A percentile compares a stretch with the other conserved stretches of the same genome.
Evolutionary conservation across 2,329 filamentous ascomycete genomes (phyloP).

Genomic region (Canariomyces notabilis): DNA sequence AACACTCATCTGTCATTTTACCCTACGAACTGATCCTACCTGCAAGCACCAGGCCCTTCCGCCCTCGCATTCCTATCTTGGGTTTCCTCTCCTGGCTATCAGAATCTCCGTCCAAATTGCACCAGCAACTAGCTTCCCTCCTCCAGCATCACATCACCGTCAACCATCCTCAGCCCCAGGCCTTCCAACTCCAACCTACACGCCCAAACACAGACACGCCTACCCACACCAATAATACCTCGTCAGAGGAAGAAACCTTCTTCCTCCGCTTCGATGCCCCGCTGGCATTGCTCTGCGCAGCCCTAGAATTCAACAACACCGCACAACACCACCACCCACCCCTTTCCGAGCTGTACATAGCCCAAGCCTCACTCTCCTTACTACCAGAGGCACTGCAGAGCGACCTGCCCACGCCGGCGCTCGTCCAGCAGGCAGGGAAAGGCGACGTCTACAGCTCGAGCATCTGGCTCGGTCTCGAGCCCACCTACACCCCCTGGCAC

Average conservation of each 20-base stretch:
- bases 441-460: conserved; percentile 85
- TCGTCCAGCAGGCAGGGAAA: conserved; percentile 60
- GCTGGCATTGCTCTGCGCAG: conserved; percentile 59
- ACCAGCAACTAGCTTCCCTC: conserved; percentile 8
- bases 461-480: conserved; percentile 81
- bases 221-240: no score
- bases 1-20: conserved; percentile 31
- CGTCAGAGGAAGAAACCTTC: no score
- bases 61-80: background rate
- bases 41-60: no score
- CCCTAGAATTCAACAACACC: conserved; percentile 42
- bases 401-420: conserved; percentile 63
- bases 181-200: background rate
- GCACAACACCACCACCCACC: conserved; percentile 12
- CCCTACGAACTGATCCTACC: conserved; percentile 36
- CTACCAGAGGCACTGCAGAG: conserved; percentile 58
- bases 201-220: background rate
- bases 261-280: conserved; percentile 57
- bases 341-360: conserved; percentile 66
- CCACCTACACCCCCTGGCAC: conserved; percentile 86
- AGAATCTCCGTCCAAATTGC: background rate
- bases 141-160: background rate
- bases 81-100: conserved; percentile 11
- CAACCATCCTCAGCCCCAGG: background rate
- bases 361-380: conserved; percentile 68